Conservation (phyloP, 2,329 filamentous ascomycete genomes). For the Xylaria sp. region DNA sequence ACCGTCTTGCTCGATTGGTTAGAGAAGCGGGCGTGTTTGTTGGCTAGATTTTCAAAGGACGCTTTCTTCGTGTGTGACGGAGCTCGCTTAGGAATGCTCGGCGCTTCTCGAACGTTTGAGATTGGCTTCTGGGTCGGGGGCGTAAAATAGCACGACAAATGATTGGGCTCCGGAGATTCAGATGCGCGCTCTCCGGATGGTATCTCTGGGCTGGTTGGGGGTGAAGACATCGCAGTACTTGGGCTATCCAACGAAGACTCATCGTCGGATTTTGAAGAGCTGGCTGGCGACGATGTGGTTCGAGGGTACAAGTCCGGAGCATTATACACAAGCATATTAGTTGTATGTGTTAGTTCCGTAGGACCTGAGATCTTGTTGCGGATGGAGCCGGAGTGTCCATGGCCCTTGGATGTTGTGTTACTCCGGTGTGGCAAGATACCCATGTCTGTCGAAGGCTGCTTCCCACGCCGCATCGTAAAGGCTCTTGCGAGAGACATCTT, state of each 20-base stretch:
- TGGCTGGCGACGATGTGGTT: slow-evolving; percentile 62
- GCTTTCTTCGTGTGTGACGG: slow-evolving; percentile 91
- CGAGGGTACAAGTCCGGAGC: slow-evolving; percentile 79
- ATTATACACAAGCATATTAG: slow-evolving; percentile 95
- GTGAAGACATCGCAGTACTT: slow-evolving; percentile 66
- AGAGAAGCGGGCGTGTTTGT: slow-evolving; percentile 66
- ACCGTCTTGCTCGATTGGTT: slow-evolving; percentile 63
- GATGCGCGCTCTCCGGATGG: slow-evolving; percentile 65
- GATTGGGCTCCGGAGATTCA: slow-evolving; percentile 70
- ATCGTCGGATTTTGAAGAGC: slow-evolving; percentile 66
- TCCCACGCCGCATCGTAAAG: slow-evolving; percentile 76
- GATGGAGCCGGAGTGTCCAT: slow-evolving; percentile 56
- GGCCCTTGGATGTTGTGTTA: slow-evolving; percentile 60
- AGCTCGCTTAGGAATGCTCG: slow-evolving; percentile 79
- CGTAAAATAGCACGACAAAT: slow-evolving; percentile 74
- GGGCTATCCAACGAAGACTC: slow-evolving; percentile 76
- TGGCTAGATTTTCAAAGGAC: slow-evolving; percentile 77
- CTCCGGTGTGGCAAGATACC: slow-evolving; percentile 59
- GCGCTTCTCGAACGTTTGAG: slow-evolving; percentile 63
- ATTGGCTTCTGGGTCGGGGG: slow-evolving; percentile 60
- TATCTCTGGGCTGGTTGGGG: slow-evolving; percentile 76
- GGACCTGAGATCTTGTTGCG: slow-evolving; percentile 86
- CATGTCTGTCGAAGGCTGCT: slow-evolving; percentile 61
- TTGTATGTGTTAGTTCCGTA: slow-evolving; percentile 88
- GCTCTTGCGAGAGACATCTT: slow-evolving; percentile 75